Percentiles rank a stretch among this genome's conserved stretches.
These are phyloP conservation scores for Pilaira anomala DNA, from an alignment of 192 early-diverging fungal species.

Conservation along the genomic window DNA sequence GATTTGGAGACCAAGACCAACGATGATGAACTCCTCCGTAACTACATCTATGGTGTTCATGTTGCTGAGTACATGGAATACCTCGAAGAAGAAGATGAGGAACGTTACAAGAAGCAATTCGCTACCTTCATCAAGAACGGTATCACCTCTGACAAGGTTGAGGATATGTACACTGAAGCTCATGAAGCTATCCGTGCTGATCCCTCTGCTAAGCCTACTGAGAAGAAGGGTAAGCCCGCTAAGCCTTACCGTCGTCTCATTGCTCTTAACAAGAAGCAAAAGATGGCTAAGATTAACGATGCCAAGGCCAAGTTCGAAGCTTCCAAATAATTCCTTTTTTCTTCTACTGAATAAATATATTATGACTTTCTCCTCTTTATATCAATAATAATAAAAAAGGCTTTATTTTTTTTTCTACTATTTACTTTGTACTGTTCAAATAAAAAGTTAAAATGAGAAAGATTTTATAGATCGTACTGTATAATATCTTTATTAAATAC, in stretches of 20 bases:
- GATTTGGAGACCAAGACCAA: constrained; percentile 81
- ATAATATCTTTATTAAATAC: too few relatives aligned
- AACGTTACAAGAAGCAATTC: constrained; percentile 95
- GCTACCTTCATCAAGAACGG: constrained; percentile 87
- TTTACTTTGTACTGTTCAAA: too few relatives aligned
- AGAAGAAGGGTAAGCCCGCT: constrained; percentile 63
- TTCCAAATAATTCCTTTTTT: background rate
- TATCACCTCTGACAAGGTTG: constrained; percentile 84
- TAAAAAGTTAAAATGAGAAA: too few relatives aligned
- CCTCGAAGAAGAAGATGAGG: constrained; percentile 99
- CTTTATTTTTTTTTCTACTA: too few relatives aligned
- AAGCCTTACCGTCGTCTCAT: constrained; percentile 55
- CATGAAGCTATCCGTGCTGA: constrained; percentile 92
- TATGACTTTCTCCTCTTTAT: too few relatives aligned
- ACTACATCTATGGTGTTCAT: constrained; percentile 98
- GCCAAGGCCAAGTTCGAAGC: constrained; percentile 56
- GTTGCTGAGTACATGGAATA: constrained; percentile 97
- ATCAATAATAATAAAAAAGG: too few relatives aligned
- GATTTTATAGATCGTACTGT: too few relatives aligned
- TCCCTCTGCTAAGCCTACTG: constrained; percentile 68
- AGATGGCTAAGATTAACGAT: constrained; percentile 83
- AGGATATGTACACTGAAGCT: constrained; percentile 91
- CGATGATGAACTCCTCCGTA: constrained; percentile 88
- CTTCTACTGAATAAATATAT: too few relatives aligned
- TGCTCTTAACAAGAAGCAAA: constrained; percentile 88